phyloP scores from a whole-genome alignment of 2,329 filamentous ascomycete species.

The Fusarium abutilonis region DNA sequence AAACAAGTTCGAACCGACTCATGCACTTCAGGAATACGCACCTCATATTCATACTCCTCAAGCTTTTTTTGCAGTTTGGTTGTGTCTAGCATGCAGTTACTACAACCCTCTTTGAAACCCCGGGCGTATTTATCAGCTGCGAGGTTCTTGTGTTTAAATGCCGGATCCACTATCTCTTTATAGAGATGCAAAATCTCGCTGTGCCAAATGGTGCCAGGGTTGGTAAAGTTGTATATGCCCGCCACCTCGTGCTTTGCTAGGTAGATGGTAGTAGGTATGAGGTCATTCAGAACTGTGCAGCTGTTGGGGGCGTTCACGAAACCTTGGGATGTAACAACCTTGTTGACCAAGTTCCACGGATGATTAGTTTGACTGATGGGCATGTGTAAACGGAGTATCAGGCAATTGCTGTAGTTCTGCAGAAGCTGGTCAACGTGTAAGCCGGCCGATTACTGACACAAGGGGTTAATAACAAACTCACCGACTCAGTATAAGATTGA shows the following conservation, averaged over 20 bases:
- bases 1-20: slow-evolving; percentile 60
- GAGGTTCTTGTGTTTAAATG: slow-evolving; percentile 72
- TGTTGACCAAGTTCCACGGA: slow-evolving; percentile 56
- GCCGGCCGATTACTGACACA: not conserved
- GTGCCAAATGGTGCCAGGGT: slow-evolving; percentile 74
- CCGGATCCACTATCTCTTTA: slow-evolving; percentile 69
- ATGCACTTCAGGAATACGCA: slow-evolving; percentile 65
- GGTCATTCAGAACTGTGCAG: slow-evolving; percentile 71
- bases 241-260: slow-evolving; percentile 69
- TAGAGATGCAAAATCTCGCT: slow-evolving; percentile 73
- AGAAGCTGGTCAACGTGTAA: slow-evolving; percentile 58
- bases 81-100: slow-evolving; percentile 72
- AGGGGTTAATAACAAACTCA: slow-evolving; percentile 1
- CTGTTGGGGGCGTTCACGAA: slow-evolving; percentile 71
- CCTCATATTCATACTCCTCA: slow-evolving; percentile 65
- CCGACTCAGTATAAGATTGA: slow-evolving; percentile 52
- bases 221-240: slow-evolving; percentile 76
- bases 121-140: slow-evolving; percentile 66
- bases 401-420: slow-evolving; percentile 67
- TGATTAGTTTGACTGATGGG: slow-evolving; percentile 73
- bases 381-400: slow-evolving; percentile 74
- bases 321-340: too few relatives aligned
- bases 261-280: slow-evolving; percentile 68
- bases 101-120: slow-evolving; percentile 68
- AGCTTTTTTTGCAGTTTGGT: slow-evolving; percentile 70